Conservation (phyloP, 106 monocot species). For the Allium cepa region DNA sequence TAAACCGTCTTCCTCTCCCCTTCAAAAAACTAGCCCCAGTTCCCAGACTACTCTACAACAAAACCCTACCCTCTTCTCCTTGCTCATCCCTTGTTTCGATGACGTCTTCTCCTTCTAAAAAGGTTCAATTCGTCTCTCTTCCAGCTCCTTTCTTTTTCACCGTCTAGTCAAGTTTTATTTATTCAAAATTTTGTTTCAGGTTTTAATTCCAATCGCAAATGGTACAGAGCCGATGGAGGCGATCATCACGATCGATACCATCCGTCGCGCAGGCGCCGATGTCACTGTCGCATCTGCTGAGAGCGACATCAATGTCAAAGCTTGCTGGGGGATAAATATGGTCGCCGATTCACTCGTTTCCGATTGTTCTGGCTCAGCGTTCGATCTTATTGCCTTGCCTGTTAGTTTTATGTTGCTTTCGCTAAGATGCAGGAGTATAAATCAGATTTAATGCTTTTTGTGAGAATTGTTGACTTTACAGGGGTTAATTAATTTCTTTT, state of each 20-base stretch:
- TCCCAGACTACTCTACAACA: not conserved
- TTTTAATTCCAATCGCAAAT: conserved; percentile 67
- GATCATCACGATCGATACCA: conserved; percentile 73
- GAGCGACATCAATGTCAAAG: conserved; percentile 33
- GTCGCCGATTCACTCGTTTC: conserved; percentile 71
- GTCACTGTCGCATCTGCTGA: conserved; percentile 79
- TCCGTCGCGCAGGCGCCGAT: conserved; percentile 75
- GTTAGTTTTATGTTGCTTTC: conserved; percentile 2
- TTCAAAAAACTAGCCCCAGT: not conserved
- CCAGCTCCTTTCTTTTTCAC: not conserved
- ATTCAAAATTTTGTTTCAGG: conserved; percentile 22
- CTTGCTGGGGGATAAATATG: conserved; percentile 62
- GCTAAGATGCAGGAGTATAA: no score
- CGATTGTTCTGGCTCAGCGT: conserved; percentile 26
- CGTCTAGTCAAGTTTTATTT: not conserved
- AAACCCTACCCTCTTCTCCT: not conserved
- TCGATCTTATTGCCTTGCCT: conserved; percentile 46
- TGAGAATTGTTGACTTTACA: not conserved
- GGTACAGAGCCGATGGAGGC: conserved; percentile 97
- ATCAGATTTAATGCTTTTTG: not conserved
- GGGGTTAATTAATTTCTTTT: not conserved
- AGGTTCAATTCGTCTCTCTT: conserved; percentile 9
- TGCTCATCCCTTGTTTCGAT: not conserved
- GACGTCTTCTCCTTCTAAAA: conserved; percentile 13
- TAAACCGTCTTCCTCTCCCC: conserved; percentile 10